Conservation (phyloP, 441 rosid genomes). For the Sinapis alba region DNA sequence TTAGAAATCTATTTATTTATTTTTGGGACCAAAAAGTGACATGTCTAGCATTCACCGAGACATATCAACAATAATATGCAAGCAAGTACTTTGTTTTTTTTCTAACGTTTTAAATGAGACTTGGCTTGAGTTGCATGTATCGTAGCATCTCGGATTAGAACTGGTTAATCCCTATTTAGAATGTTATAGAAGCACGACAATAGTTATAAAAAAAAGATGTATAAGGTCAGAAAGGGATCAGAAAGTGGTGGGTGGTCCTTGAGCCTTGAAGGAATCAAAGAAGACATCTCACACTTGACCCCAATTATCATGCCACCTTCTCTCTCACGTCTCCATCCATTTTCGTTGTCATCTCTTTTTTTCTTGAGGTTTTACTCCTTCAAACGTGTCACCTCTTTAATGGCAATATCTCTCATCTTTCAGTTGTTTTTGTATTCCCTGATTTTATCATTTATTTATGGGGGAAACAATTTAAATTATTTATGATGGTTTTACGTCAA, state of each 20-base stretch:
- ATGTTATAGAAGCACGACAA: conserved; percentile 17
- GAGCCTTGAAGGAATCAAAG: conserved; percentile 42
- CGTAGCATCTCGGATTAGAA: background rate
- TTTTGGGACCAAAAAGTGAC: background rate
- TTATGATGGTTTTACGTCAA: background rate
- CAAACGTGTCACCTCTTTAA: conserved; percentile 32
- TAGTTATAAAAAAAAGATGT: background rate
- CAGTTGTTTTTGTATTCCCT: background rate
- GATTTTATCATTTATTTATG: background rate
- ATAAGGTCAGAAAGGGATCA: background rate
- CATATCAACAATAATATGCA: background rate
- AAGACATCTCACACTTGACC: conserved; percentile 39
- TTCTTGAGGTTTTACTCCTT: conserved; percentile 34
- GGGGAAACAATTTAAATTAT: background rate
- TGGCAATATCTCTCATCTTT: conserved; percentile 17
- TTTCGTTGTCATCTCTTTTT: conserved; percentile 35
- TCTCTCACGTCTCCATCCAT: conserved; percentile 42
- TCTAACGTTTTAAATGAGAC: background rate
- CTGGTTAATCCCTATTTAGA: conserved; percentile 4
- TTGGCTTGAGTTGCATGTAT: conserved; percentile 2
- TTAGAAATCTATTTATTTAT: background rate
- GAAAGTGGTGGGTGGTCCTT: conserved; percentile 40
- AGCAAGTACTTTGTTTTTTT: background rate
- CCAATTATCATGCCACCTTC: conserved; percentile 41
- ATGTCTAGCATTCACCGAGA: background rate